These are phyloP conservation scores for Mollisiaceae sp. DNA, from an alignment of 2,329 filamentous ascomycete species.

Conservation along the genomic window DNA sequence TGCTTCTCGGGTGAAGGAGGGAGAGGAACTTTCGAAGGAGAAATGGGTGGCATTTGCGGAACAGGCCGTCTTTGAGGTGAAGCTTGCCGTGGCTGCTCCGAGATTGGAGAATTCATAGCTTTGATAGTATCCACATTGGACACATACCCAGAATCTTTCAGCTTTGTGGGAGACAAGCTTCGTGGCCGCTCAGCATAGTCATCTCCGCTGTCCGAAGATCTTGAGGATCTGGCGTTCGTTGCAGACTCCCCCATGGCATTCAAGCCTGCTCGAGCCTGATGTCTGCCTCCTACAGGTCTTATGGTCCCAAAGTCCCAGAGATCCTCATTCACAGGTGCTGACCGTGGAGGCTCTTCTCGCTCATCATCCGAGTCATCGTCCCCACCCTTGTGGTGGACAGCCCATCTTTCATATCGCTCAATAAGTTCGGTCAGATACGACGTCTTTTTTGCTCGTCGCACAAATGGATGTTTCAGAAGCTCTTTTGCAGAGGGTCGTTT, in stretches of 20 bases:
- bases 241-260: conserved; percentile 80
- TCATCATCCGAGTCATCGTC: conserved; percentile 67
- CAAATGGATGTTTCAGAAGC: conserved; percentile 86
- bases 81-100: conserved; percentile 58
- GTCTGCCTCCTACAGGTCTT: conserved; percentile 73
- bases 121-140: conserved; percentile 59
- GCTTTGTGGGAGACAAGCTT: conserved; percentile 58
- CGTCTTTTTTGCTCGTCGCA: conserved; percentile 90
- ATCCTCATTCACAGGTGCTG: conserved; percentile 72
- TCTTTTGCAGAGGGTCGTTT: conserved; percentile 88
- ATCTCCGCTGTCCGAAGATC: conserved; percentile 53
- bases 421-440: conserved; percentile 97
- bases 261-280: conserved; percentile 64
- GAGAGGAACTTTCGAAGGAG: conserved; percentile 65
- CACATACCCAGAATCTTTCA: conserved; percentile 46
- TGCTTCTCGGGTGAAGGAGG: conserved; percentile 62
- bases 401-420: conserved; percentile 87
- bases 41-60: conserved; percentile 44
- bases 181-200: conserved; percentile 59
- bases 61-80: conserved; percentile 66
- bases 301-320: conserved; percentile 99
- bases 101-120: conserved; percentile 47
- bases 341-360: conserved; percentile 49
- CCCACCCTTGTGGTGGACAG: conserved; percentile 76
- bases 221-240: conserved; percentile 73